Evolutionary conservation across 176 grass and related monocot genomes (phyloP), one percentile per base, ranked within the genome.

Genomic region (Triticum timopheevii): DNA sequence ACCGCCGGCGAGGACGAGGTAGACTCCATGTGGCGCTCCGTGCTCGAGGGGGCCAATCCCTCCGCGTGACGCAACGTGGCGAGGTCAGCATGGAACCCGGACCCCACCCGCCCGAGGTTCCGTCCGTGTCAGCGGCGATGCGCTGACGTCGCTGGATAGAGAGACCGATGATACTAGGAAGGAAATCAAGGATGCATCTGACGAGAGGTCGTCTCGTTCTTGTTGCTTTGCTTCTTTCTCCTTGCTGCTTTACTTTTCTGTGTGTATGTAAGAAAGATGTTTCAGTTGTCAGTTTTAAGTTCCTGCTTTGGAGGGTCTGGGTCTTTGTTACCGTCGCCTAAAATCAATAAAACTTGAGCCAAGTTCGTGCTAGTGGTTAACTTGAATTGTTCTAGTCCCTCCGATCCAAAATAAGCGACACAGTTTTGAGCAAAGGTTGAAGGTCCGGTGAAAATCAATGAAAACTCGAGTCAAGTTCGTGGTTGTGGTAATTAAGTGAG

Each of bases 11-110:
- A 92, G 4, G 76, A 25, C 76, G 89, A 86, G 71, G 93, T 90
- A 87, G 91, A 98, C 78, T 85, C 81, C 52, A 61, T 95, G 65
- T 98, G 93, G 95, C 76, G 80, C 17, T 86, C 86, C 20, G 88
- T 90, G 34, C 89, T 92, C 3, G 71, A 65, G 52, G 82, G 77
- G 5, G 15, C 44, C 25, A 76, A 10, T 69, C 76, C 86, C 7
- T 13, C 78, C 82, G 86, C 86, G 13, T 88, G 86, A 91, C 30
- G 64, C 69, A 12, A 76, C 77, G 69, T 61, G 66, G 24, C 49
- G 45, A 5, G 35, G 27, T 9, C 23, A 39, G 13, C 72, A 45
- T 17, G 71, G 10, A 27, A 7, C 30, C 1, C 2, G 0, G 73
- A 12, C 13, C 80, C 85, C 80, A 84, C 66, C 54, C 44, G 44